Base-by-base conservation (phyloP, 129 eudicot species). In the Scalesia atractyloides region DNA sequence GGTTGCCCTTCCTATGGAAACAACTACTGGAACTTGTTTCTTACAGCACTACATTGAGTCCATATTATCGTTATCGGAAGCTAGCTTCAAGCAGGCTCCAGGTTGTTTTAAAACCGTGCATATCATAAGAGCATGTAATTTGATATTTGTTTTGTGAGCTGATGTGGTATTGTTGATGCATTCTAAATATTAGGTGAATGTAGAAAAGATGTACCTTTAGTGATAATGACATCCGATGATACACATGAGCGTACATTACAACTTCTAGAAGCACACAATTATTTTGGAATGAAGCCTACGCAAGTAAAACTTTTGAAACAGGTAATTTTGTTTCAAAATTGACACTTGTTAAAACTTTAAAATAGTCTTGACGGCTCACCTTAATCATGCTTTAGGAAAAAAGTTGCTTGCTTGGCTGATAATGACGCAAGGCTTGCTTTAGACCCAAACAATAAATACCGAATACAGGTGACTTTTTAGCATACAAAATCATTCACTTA, bases 381-480 rank as follows among this genome's bases (percentile, higher is more conserved):
- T 68, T 73, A 13, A 57, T n/a, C 73, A 34, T 71, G 54, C 18
- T 83, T 12, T 81, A 92, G 96, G 99, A 90, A 84, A 84, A 95
- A 95, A 80, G 99, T 90, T 81, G 97, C 97, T 86, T 95, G 99
- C 83, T 80, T 95, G 79, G 93, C 88, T 78, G 99, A 95, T 86
- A 95, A 95, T 77, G 97, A 95, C 74, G 99, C 99, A 11, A 82
- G 88, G 72, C 91, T 95, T 70, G 96, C 97, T 64, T 60, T 88
- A 70, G 99, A 95, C 77, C 94, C 96, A 69, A 73, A 77, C 10
- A 88, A 86, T 76, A 85, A 83, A 66, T 90, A 84, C 73, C 80
- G 69, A 80, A 90, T 94, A 68, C 99, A 94, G 99, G 99, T 92
- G 54, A 20, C 44, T 75, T 34, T 63, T 15, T 2, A 39, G 19